A percentile compares a stretch with the other conserved stretches of the same genome.
These are phyloP conservation scores for Sistotremastrum niveocremeum DNA, from an alignment of 768 basidiomycete genomes.

Conservation along the genomic window DNA sequence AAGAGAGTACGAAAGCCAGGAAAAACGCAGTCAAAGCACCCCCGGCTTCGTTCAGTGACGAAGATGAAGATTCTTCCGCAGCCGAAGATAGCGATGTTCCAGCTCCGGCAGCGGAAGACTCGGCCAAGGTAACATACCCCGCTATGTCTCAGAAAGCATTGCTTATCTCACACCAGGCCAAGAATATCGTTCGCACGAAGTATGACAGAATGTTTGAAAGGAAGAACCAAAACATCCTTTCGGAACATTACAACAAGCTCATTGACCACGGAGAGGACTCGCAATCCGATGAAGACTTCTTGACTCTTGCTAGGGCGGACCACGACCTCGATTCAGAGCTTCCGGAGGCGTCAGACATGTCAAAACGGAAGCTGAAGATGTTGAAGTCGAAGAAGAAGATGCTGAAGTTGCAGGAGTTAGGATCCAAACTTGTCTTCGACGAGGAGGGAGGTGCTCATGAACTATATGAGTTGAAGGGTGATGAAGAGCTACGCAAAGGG, in stretches of 20 bases:
- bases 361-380: slow-evolving; percentile 76
- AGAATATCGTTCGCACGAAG: slow-evolving; percentile 60
- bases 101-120: slow-evolving; percentile 1
- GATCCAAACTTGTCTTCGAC: slow-evolving; percentile 79
- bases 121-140: slow-evolving; percentile 1
- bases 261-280: slow-evolving; percentile 48
- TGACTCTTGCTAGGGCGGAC: slow-evolving; percentile 84
- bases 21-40: slow-evolving; percentile 41
- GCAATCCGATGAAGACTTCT: slow-evolving; percentile 64
- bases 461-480: slow-evolving; percentile 70
- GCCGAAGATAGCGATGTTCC: slow-evolving; percentile 19
- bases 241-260: slow-evolving; percentile 80
- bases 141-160: slow-evolving; percentile 29
- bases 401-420: slow-evolving; percentile 40
- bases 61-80: slow-evolving; percentile 11
- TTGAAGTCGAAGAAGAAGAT: slow-evolving; percentile 62
- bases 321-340: slow-evolving; percentile 46
- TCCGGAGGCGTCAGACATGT: slow-evolving; percentile 39
- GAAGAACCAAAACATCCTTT: slow-evolving; percentile 87
- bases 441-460: slow-evolving; percentile 73
- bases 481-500: slow-evolving; percentile 41
- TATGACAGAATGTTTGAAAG: slow-evolving; percentile 98
- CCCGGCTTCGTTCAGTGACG: not conserved
- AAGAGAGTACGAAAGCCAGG: slow-evolving; percentile 53
- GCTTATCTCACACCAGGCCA: slow-evolving; percentile 12